phyloP scores from a whole-genome alignment of 176 grass and related monocot genomes.

The Carex cristatella region DNA sequence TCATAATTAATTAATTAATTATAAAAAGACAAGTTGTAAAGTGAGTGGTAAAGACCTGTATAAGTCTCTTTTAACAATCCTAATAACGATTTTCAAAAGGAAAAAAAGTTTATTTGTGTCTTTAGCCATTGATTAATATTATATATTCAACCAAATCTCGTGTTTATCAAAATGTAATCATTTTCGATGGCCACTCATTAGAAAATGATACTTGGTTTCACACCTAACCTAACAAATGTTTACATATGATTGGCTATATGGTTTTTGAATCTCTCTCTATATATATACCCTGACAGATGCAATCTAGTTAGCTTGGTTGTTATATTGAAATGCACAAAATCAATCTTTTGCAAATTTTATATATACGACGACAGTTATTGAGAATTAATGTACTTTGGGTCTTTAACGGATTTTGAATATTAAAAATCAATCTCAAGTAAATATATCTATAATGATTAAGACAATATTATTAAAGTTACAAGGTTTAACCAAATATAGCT shows the following conservation, averaged over 20 bases:
- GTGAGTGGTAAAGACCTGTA: neutral
- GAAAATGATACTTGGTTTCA: neutral
- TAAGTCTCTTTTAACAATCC: slow-evolving; percentile 20
- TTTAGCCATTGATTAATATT: slow-evolving; percentile 1
- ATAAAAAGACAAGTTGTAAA: slow-evolving; percentile 15
- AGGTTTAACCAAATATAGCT: too few species aligned
- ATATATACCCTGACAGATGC: too few species aligned
- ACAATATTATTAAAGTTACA: too few species aligned
- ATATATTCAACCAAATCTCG: neutral
- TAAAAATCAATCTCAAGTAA: too few species aligned
- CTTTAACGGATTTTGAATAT: too few species aligned
- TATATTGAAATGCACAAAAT: neutral
- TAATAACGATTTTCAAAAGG: slow-evolving; percentile 17
- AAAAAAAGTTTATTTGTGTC: slow-evolving; percentile 21
- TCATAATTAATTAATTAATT: slow-evolving; percentile 11
- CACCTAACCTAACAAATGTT: neutral
- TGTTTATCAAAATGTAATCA: slow-evolving; percentile 14
- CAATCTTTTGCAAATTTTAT: neutral
- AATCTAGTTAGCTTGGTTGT: neutral
- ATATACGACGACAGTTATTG: neutral
- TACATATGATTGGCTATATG: neutral
- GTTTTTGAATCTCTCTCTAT: too few species aligned
- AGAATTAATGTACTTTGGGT: neutral
- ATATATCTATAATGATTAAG: too few species aligned
- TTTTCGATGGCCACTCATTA: neutral